Evolutionary conservation across 1,139 yeast species (phyloP).

Genomic region (Candida tetrigidarum): DNA sequence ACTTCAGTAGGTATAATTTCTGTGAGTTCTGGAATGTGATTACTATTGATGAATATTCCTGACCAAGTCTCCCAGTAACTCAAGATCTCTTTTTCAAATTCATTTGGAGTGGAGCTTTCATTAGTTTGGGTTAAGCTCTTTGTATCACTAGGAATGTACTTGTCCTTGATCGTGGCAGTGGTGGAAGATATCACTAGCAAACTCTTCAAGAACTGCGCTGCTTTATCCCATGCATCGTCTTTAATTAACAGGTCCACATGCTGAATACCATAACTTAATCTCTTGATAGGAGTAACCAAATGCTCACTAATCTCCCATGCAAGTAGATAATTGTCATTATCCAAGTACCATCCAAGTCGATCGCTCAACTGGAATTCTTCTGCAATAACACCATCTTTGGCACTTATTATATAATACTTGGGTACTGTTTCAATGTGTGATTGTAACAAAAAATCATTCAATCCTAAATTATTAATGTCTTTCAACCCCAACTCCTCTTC

Average conservation of each 20-base stretch:
- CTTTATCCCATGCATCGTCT: conserved; percentile 57
- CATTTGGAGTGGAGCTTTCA: conserved; percentile 28
- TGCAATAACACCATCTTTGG: conserved; percentile 81
- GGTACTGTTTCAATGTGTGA: conserved; percentile 45
- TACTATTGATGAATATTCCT: conserved; percentile 52
- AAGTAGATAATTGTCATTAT: conserved; percentile 54
- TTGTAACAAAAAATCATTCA: conserved; percentile 78
- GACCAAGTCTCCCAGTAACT: conserved; percentile 75
- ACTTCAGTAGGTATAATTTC: conserved; percentile 54
- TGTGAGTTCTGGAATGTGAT: conserved; percentile 52
- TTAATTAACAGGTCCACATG: conserved; percentile 62
- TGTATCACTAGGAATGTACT: conserved; percentile 26
- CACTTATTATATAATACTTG: conserved; percentile 71
- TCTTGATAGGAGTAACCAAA: conserved; percentile 51
- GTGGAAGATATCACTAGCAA: conserved; percentile 36
- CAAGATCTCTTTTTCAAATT: conserved; percentile 33
- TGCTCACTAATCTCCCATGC: conserved; percentile 81
- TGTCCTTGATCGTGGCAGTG: too few relatives aligned
- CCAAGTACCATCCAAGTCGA: conserved; percentile 72
- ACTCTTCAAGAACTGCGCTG: conserved; percentile 51
- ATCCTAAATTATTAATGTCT: conserved; percentile 62
- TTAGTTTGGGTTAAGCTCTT: conserved; percentile 31
- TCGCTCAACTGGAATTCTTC: conserved; percentile 71
- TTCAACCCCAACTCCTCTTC: conserved; percentile 80
- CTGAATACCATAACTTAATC: conserved; percentile 64